Percentiles rank a stretch among this genome's conserved stretches.
phyloP scores from a whole-genome alignment of 75 land plant genomes.

The Adiantum capillusveneris region DNA sequence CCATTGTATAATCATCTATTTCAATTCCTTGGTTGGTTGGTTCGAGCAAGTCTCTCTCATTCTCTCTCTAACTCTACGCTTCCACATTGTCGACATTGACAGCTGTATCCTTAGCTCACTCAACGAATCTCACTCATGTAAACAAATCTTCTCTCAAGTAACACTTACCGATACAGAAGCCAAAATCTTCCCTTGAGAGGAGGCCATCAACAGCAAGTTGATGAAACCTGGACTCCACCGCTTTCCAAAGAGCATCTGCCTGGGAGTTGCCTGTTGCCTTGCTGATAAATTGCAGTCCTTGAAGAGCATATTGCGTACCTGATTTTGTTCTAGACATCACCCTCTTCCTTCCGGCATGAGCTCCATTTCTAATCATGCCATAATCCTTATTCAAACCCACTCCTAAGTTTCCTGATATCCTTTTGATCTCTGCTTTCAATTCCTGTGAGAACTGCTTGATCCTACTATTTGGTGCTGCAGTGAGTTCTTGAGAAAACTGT shows the following conservation, averaged over 20 bases:
- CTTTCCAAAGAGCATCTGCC: constrained; percentile 42
- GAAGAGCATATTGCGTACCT: constrained; percentile 51
- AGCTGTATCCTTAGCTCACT: not conserved
- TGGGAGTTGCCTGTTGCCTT: constrained; percentile 42
- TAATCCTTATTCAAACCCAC: not conserved
- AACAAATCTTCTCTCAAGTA: not conserved
- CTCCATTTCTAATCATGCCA: not conserved
- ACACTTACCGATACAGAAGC: constrained; percentile 66
- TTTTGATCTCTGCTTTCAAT: constrained; percentile 10
- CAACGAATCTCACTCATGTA: not conserved
- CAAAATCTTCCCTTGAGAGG: constrained; percentile 57
- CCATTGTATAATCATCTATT: too few relatives aligned
- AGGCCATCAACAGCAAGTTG: constrained; percentile 42
- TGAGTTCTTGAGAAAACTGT: constrained; percentile 61
- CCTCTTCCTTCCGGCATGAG: not conserved
- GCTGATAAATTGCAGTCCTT: constrained; percentile 55
- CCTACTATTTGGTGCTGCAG: constrained; percentile 24
- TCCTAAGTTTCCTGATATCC: constrained; percentile 1
- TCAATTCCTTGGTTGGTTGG: too few relatives aligned
- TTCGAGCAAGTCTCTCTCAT: too few relatives aligned
- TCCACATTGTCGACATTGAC: too few relatives aligned
- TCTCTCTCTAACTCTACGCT: not conserved
- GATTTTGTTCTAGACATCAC: constrained; percentile 33
- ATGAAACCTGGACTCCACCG: constrained; percentile 53
- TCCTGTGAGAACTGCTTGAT: constrained; percentile 27